phyloP scores from a whole-genome alignment of 345 rosid species.

The Eucalyptus brandiana region DNA sequence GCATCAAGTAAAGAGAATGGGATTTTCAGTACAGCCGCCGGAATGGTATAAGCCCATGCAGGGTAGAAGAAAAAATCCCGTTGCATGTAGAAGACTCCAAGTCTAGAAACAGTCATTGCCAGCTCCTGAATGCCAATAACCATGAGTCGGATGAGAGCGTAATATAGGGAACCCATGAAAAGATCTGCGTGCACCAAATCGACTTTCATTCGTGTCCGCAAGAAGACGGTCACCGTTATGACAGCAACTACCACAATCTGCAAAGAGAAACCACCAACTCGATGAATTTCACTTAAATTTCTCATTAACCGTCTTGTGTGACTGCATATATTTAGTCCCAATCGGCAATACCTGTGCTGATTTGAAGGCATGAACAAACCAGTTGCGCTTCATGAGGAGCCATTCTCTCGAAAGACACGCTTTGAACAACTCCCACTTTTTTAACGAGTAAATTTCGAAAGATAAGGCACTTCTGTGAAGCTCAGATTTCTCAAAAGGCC shows the following conservation, averaged over 20 bases:
- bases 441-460: constrained; percentile 23
- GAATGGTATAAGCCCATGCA: constrained; percentile 37
- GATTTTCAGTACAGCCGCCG: constrained; percentile 24
- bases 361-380: constrained; percentile 26
- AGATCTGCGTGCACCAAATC: constrained; percentile 15
- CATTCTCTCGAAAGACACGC: constrained; percentile 55
- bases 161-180: constrained; percentile 26
- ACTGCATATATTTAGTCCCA: not conserved
- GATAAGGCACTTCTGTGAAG: constrained; percentile 23
- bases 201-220: constrained; percentile 14
- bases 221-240: constrained; percentile 25
- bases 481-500: constrained; percentile 20
- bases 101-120: constrained; percentile 21
- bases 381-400: constrained; percentile 45
- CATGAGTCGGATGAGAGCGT: constrained; percentile 16
- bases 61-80: constrained; percentile 35
- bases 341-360: constrained; percentile 15
- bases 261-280: not conserved
- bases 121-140: constrained; percentile 25
- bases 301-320: not conserved
- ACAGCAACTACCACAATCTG: constrained; percentile 26
- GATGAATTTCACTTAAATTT: not conserved
- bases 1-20: constrained; percentile 35
- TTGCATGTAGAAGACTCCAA: constrained; percentile 30
- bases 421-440: constrained; percentile 46